Conservation (phyloP, 2,329 filamentous ascomycete genomes). For the Sporothrix dimorphospora region DNA sequence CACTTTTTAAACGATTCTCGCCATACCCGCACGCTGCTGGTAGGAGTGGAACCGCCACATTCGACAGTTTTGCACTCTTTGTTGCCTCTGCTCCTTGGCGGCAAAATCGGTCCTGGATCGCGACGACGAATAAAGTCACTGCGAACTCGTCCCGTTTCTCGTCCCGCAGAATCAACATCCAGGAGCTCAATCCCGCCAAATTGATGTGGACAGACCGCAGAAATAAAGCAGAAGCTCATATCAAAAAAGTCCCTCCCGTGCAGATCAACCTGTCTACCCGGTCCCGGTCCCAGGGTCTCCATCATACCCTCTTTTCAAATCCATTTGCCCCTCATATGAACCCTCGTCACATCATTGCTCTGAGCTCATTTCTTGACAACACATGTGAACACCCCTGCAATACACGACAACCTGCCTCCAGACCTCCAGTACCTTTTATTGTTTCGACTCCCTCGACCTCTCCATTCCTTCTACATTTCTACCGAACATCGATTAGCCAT, state of each 20-base stretch:
- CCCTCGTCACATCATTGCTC: neutral
- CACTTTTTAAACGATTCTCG: neutral
- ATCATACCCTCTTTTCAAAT: neutral
- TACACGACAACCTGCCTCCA: neutral
- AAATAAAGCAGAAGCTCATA: neutral
- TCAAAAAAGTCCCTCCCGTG: neutral
- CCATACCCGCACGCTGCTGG: neutral
- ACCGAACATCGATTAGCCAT: neutral
- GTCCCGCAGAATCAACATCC: neutral
- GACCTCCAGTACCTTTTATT: neutral
- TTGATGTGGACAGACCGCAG: neutral
- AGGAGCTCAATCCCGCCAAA: neutral
- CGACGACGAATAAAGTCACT: neutral
- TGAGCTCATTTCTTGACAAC: no score
- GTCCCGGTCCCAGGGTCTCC: conserved; percentile 3
- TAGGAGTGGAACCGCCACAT: neutral
- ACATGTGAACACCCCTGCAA: no score
- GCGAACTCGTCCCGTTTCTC: neutral
- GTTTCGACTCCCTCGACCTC: neutral
- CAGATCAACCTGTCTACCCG: neutral
- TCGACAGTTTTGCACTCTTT: neutral
- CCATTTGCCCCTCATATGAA: neutral
- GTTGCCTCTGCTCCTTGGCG: neutral
- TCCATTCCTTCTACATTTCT: neutral
- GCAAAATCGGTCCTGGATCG: conserved; percentile 8